Percentiles rank a stretch among this genome's conserved stretches.
Conservation (phyloP, 345 rosid species). For the Eucalyptus regnans region DNA sequence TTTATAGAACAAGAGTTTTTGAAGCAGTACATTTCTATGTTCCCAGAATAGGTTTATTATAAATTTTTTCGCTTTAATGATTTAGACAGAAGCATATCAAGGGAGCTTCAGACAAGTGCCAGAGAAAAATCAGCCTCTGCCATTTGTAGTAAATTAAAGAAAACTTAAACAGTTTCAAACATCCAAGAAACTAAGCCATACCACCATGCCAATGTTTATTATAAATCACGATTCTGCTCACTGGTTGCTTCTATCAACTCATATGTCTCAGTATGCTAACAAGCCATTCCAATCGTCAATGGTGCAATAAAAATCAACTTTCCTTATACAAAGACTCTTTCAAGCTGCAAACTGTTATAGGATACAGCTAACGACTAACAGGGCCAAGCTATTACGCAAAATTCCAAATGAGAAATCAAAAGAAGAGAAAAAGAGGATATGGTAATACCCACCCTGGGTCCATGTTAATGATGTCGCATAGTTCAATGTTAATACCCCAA, state of each 20-base stretch:
- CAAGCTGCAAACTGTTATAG: not conserved
- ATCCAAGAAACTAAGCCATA: not conserved
- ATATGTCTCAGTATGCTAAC: not conserved
- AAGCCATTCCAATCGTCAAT: not conserved
- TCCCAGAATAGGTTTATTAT: not conserved
- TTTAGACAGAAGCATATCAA: not conserved
- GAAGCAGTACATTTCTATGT: not conserved
- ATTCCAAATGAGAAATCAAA: not conserved
- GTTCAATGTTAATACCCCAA: constrained; percentile 92
- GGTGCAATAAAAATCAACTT: not conserved
- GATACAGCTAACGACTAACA: not conserved
- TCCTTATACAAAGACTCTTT: not conserved
- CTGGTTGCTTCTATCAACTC: not conserved
- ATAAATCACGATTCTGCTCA: not conserved
- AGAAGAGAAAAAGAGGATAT: not conserved
- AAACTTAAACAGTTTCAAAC: not conserved
- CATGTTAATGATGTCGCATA: constrained; percentile 85
- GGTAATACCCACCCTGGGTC: constrained; percentile 54
- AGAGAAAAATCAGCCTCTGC: not conserved
- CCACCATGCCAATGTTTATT: not conserved
- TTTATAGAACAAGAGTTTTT: not conserved
- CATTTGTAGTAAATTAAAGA: not conserved
- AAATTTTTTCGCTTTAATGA: not conserved
- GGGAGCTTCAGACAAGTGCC: not conserved
- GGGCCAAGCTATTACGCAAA: not conserved